phyloP scores from a whole-genome alignment of 305 asterid species.

The Fraxinus baroniana region DNA sequence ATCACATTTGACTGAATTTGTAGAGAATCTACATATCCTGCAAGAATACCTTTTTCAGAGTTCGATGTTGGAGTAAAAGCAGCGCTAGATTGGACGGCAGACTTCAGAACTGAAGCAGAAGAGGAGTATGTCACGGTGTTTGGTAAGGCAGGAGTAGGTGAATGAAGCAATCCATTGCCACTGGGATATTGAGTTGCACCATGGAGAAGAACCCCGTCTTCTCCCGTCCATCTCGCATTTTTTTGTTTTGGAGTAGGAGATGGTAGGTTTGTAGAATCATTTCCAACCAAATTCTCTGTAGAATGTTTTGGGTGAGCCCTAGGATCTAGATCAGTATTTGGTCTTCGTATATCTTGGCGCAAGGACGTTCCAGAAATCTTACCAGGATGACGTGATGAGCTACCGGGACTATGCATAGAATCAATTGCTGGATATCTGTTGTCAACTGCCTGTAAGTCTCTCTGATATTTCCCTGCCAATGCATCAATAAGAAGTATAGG shows the following conservation, averaged over 20 bases:
- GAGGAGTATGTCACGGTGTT: slow-evolving; percentile 36
- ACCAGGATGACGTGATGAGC: slow-evolving; percentile 33
- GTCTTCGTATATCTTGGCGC: slow-evolving; percentile 40
- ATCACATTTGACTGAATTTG: slow-evolving; percentile 34
- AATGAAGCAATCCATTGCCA: slow-evolving; percentile 41
- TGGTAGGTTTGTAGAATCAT: slow-evolving; percentile 52
- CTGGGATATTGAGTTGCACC: slow-evolving; percentile 43
- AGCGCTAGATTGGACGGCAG: slow-evolving; percentile 24
- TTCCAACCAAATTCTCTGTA: slow-evolving; percentile 47
- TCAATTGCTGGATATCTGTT: slow-evolving; percentile 2
- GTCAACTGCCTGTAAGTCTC: slow-evolving; percentile 34
- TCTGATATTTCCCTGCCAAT: slow-evolving; percentile 68
- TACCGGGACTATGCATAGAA: slow-evolving; percentile 16
- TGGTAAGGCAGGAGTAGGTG: slow-evolving; percentile 51
- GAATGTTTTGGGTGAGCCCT: slow-evolving; percentile 37
- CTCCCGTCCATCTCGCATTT: slow-evolving; percentile 39
- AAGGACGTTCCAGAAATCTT: slow-evolving; percentile 32
- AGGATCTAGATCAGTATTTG: slow-evolving; percentile 34
- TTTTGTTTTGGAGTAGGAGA: slow-evolving; percentile 75
- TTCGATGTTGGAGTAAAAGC: slow-evolving; percentile 47
- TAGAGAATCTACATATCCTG: slow-evolving; percentile 34
- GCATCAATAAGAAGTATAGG: slow-evolving; percentile 68
- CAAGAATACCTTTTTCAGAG: slow-evolving; percentile 37
- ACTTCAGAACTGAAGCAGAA: slow-evolving; percentile 44
- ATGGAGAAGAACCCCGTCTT: slow-evolving; percentile 35